Base-by-base conservation (phyloP, 768 basidiomycete species). In the Naganishia friedmannii region DNA sequence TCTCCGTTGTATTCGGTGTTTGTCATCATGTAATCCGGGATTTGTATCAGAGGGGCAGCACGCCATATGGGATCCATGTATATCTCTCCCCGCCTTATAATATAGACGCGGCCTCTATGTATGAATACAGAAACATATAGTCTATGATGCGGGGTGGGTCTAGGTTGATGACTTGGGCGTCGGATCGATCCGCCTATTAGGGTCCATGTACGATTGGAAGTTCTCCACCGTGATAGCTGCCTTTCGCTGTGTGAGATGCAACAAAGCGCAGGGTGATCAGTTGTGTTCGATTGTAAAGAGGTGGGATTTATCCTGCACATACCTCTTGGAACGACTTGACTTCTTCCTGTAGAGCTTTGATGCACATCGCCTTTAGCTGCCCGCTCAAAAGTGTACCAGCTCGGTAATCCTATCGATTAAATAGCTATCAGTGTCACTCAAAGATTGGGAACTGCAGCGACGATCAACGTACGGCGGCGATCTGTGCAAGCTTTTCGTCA, bases 321-420 rank as follows among this genome's bases (percentile, higher is more conserved):
- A 89, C 89, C 77, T 86, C 89, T 83, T 98, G 96, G 84, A 98
- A 98, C 1, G 85, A 86, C 56, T 85, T 86, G 37, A 97, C 90
- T 67, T 96, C 91, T 26, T 85, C 83, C 79, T 96, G 93, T 15
- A 99, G 79, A 60, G 88, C 73, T 66, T 87, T 85, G 70, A 98
- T 97, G 77, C 92, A 95, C 79, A 84, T 87, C 15, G 87, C 88
- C 83, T 99, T 99, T 75, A 99, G 83, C 79, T 98, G 88, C 6
- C 92, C 92, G 0, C 94, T 96, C 65, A 96, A 84, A 66, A 99
- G 79, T 45, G 85, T 86, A 0, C 96, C 96, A 21, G 90, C 86
- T 23, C 93, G 89, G 81, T 99, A 99, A 65, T 95, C 93, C 93
- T 97, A 73, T 23, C 28, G 51, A 42, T 39, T 32, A 21, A 55